Base-by-base conservation (phyloP, 139 green algal species). In the Coelastrella sp. region DNA sequence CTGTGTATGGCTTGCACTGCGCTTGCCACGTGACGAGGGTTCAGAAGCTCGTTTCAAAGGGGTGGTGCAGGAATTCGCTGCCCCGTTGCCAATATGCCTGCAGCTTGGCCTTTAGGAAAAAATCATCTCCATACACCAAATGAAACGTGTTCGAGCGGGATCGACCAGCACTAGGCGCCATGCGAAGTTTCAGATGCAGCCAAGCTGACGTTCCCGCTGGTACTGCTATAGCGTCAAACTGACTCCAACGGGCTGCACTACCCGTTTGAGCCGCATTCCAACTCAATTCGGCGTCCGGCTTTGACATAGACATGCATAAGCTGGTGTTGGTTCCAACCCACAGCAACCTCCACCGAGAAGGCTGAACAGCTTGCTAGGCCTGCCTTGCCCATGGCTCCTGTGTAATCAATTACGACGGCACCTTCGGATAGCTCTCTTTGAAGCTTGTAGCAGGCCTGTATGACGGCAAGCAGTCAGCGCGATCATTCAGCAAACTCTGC, bases 291-390 rank as follows among this genome's bases (percentile, higher is more conserved):
- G 5, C 14, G 22, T 10, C 14, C 5, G 16, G 5, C 79, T 64
- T 85, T 85, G 79, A 85, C 19, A 6, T 85, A 85, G 14, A 47
- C 79, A 64, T 85, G 79, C 79, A 85, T 85, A 17, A 57, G 17
- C 79, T 85, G 79, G 5, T 85, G 79, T 7, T 85, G 22, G 56
- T 85, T 85, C 79, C 79, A 85, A 57, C 79, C 79, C 17, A 85
- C 79, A 16, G 79, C 57, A 61, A 73, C 56, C 20, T 73, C 8
- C 4, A 85, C 79, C 32, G 22, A 13, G 20, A 23, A 60, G 19
- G n/a, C 22, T 5, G 54, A 17, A 17, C 79, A 73, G 79, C 22
- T 56, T 17, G 5, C 3, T 14, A 85, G 79, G 56, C 79, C 79
- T 68, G 56, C 79, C 57, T 64, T 85, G 56, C 79, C 79, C 79